Evolutionary conservation across 345 rosid genomes (phyloP), one percentile per base, ranked within the genome.

Genomic region (Lepidium aucheri): DNA sequence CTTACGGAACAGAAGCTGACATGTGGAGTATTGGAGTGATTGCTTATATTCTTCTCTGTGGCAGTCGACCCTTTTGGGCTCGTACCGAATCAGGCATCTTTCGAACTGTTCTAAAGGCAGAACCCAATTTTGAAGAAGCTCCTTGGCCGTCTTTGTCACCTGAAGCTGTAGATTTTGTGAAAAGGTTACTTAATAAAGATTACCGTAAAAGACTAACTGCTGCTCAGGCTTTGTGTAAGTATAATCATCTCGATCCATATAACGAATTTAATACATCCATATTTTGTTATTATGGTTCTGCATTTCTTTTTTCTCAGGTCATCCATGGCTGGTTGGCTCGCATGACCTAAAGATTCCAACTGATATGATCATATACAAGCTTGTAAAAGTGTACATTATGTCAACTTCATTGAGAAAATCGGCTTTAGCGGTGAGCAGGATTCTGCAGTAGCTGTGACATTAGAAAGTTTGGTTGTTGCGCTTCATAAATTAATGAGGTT

Each of bases 21-120:
- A 94, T 94, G 92, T 94, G 99, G 99, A 94, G 99, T 73, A 81
- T 94, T 36, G 99, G 99, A 74, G 99, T 94, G 39, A 88, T 90
- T 70, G 91, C 96, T 67, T 94, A 94, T 70, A 90, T 94, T 63
- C 87, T 94, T 65, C 85, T 94, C 14, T 90, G 97, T 57, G 99
- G 99, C 3, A 94, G 97, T 52, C 82, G 99, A 36, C 97, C 99
- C 35, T 94, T 90, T 80, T 94, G 99, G 99, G 92, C 99, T 0
- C 84, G 96, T 12, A 85, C 99, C 33, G 99, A 94, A 76, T 94
- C 99, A 12, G 97, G 96, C 60, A 90, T 90, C 74, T 90, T 94
- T 62, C 78, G 92, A 63, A 84, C 96, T 11, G 95, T 94, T 26
- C 86, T 94, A 20, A 88, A 88, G 80, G 89, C 97, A 28, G 97